These are phyloP conservation scores for Emergomyces orientalis DNA, from an alignment of 2,329 filamentous ascomycete species.

Conservation along the genomic window DNA sequence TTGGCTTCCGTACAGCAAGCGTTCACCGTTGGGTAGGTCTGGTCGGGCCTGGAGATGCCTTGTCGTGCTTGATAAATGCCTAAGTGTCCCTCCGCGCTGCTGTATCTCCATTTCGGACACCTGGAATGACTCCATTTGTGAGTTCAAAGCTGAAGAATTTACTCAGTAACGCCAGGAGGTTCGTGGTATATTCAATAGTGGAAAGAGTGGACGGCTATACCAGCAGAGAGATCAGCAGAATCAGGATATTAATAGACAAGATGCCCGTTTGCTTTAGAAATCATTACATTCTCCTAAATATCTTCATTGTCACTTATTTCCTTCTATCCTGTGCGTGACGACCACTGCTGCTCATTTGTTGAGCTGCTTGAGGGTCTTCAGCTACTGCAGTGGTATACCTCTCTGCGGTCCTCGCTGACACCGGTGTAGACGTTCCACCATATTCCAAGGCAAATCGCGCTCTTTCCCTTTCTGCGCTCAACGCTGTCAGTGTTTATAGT, in stretches of 20 bases:
- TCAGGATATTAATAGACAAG: not conserved
- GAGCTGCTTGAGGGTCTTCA: not conserved
- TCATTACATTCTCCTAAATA: not conserved
- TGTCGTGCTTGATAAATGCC: slow-evolving; percentile 4
- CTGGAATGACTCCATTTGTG: slow-evolving; percentile 12
- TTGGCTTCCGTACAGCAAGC: too few relatives aligned
- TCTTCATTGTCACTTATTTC: not conserved
- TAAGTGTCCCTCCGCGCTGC: not conserved
- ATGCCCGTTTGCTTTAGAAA: not conserved
- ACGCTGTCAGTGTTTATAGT: not conserved
- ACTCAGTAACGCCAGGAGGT: slow-evolving; percentile 10
- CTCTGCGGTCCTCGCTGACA: slow-evolving; percentile 5
- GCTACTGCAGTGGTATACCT: not conserved
- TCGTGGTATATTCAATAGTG: slow-evolving; percentile 8
- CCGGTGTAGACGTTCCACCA: slow-evolving; percentile 4
- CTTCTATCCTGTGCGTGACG: not conserved
- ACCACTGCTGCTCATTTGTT: slow-evolving; percentile 10
- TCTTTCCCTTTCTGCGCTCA: slow-evolving; percentile 4
- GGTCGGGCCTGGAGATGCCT: too few relatives aligned
- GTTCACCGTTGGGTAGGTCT: too few relatives aligned
- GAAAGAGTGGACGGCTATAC: slow-evolving; percentile 2
- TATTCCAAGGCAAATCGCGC: slow-evolving; percentile 5
- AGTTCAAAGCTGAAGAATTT: slow-evolving; percentile 7
- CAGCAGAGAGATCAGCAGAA: too few relatives aligned
- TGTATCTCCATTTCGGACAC: slow-evolving; percentile 13